phyloP scores from a whole-genome alignment of 1,284 basidiomycete genomes.

The Somion occarium region DNA sequence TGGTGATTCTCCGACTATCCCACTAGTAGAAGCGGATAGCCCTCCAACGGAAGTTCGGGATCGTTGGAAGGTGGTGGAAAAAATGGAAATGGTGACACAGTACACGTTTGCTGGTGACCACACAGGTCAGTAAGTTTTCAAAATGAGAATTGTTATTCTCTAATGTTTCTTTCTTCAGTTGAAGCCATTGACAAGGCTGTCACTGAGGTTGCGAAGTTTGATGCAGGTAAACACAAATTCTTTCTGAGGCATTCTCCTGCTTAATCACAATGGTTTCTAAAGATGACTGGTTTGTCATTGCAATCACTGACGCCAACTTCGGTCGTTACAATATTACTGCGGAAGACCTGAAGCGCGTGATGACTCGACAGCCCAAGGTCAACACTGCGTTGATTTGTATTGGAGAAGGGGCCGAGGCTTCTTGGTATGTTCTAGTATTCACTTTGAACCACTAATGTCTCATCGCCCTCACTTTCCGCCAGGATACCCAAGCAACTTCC shows the following conservation, averaged over 20 bases:
- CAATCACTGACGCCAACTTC: conserved; percentile 67
- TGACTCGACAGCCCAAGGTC: conserved; percentile 60
- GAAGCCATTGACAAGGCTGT: conserved; percentile 62
- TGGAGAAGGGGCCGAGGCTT: conserved; percentile 60
- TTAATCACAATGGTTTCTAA: neutral
- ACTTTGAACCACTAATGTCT: neutral
- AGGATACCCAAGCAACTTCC: conserved; percentile 55
- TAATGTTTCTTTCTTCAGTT: conserved; percentile 37
- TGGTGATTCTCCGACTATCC: conserved; percentile 55
- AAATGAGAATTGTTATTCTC: conserved; percentile 1
- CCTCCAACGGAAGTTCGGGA: conserved; percentile 47
- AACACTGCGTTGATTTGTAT: conserved; percentile 64
- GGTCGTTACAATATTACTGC: conserved; percentile 57
- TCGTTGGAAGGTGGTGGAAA: conserved; percentile 61
- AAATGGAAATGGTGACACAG: conserved; percentile 63
- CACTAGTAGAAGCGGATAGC: conserved; percentile 43
- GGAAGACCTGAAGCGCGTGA: conserved; percentile 49
- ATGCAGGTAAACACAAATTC: conserved; percentile 37
- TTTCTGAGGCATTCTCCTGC: neutral
- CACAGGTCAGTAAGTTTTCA: conserved; percentile 39
- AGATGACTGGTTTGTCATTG: conserved; percentile 70
- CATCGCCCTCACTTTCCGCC: neutral
- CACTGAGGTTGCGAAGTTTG: conserved; percentile 52
- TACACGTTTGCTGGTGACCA: conserved; percentile 65
- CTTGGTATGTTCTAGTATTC: conserved; percentile 50